Evolutionary conservation across 768 basidiomycete species (phyloP), one percentile per base, ranked within the genome.

Genomic region (Boletellus ananiceps): DNA sequence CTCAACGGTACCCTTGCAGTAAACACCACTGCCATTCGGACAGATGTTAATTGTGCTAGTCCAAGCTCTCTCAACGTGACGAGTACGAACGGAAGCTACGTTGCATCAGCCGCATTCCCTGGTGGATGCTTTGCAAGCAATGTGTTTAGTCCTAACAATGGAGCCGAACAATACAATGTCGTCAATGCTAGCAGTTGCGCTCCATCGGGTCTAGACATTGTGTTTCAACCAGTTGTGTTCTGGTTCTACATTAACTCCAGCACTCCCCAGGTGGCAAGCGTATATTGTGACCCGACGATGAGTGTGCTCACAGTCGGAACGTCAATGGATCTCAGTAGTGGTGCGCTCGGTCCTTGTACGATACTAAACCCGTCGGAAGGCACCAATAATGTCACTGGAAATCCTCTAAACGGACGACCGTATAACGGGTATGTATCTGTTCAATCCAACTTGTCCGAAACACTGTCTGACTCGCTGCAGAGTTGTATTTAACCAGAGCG

Each of bases 161-260:
- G 78, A 5, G 58, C 61, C 2, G 60, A 71, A 47, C 82, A 82
- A 59, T 83, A 77, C 56, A 77, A 75, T 38, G 81, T 80, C 3
- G 43, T 65, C 16, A 71, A 73, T 2, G 55, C 71, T 8, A 53
- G 68, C 44, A 65, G 69, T 57, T 63, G 70, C 50, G 50, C 57
- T 42, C 31, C 50, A 54, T 37, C 62, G 5, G 57, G 67, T 31
- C 49, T 73, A 27, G 56, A 69, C 33, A 65, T 74, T 27, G 53
- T 57, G 19, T 73, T 74, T 50, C 75, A 72, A 32, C 82, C 84
- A 8, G 81, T 86, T 37, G 74, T 86, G 68, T 87, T 86, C 57
- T 87, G 84, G 83, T 84, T 63, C 60, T 84, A 73, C 60, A 69
- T 77, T 27, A 60, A 70, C 38, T 57, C 60, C 41, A 56, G 63